A percentile compares a stretch with the other conserved stretches of the same genome.
phyloP scores from a whole-genome alignment of 2,329 filamentous ascomycete species.

The Helicocarpus griseus region DNA sequence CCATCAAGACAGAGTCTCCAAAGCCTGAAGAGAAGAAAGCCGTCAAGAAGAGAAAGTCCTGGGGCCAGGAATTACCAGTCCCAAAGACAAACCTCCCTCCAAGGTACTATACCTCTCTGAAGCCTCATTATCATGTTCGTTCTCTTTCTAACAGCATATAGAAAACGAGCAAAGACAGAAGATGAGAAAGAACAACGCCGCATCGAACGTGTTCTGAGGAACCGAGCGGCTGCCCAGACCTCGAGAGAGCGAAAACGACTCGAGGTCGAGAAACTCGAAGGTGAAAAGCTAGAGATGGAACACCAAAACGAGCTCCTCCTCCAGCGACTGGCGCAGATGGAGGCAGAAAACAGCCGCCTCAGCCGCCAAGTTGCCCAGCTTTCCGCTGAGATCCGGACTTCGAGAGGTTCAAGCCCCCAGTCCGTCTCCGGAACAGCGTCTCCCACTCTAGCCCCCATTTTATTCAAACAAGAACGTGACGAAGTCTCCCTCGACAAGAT shows the following conservation, averaged over 20 bases:
- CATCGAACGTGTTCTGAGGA: slow-evolving; percentile 92
- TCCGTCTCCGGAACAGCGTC: slow-evolving; percentile 26
- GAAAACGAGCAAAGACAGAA: slow-evolving; percentile 96
- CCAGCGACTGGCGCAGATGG: slow-evolving; percentile 50
- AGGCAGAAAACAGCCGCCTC: slow-evolving; percentile 44
- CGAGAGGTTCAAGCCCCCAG: slow-evolving; percentile 30
- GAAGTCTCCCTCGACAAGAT: slow-evolving; percentile 33
- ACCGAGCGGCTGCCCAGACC: slow-evolving; percentile 91
- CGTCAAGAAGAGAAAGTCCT: slow-evolving; percentile 92
- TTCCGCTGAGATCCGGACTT: slow-evolving; percentile 35
- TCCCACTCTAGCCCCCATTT: slow-evolving; percentile 30
- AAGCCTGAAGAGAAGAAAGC: slow-evolving; percentile 56
- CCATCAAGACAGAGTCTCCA: slow-evolving; percentile 14
- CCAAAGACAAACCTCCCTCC: slow-evolving; percentile 95
- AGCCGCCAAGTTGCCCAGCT: slow-evolving; percentile 43
- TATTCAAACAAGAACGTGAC: slow-evolving; percentile 37
- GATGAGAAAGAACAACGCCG: slow-evolving; percentile 98
- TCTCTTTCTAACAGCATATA: slow-evolving; percentile 23
- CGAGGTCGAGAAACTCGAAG: slow-evolving; percentile 75
- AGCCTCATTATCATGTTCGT: too few relatives aligned
- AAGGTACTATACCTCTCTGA: slow-evolving; percentile 48
- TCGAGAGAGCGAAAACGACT: slow-evolving; percentile 86
- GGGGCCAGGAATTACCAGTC: slow-evolving; percentile 93
- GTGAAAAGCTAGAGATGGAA: slow-evolving; percentile 56
- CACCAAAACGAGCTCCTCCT: slow-evolving; percentile 63